Evolutionary conservation across 1,284 basidiomycete species (phyloP).

Genomic region (Retiboletus flavoniger): DNA sequence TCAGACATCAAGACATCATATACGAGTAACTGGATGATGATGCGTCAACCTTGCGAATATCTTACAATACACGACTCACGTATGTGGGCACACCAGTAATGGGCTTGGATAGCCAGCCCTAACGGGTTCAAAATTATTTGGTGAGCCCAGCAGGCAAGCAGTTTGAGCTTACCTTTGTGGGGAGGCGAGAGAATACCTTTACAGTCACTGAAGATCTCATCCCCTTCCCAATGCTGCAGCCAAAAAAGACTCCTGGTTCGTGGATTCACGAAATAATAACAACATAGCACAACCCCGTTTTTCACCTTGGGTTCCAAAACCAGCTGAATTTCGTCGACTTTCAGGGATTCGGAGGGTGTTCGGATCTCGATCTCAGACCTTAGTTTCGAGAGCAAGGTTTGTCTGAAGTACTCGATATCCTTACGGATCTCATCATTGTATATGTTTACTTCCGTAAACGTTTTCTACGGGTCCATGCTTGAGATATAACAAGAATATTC

Average conservation of each 20-base stretch:
- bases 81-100: constrained; percentile 47
- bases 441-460: constrained; percentile 33
- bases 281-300: constrained; percentile 18
- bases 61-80: constrained; percentile 11
- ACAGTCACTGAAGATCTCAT: constrained; percentile 23
- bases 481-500: not conserved
- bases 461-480: constrained; percentile 24
- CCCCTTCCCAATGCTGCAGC: constrained; percentile 27
- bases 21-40: not conserved
- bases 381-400: constrained; percentile 15
- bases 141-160: not conserved
- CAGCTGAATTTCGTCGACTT: constrained; percentile 24
- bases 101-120: constrained; percentile 51
- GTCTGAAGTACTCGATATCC: constrained; percentile 29
- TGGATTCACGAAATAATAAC: constrained; percentile 35
- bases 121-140: not conserved
- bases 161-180: constrained; percentile 29
- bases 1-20: constrained; percentile 5
- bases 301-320: constrained; percentile 30
- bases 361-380: constrained; percentile 3
- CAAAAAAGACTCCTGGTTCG: constrained; percentile 29
- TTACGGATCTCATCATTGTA: constrained; percentile 12
- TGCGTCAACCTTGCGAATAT: constrained; percentile 11
- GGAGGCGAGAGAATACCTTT: constrained; percentile 16
- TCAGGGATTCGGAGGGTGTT: constrained; percentile 3